Conservation (phyloP, 352 stramenopile genomes). For the Globisporangium mamillatum region DNA sequence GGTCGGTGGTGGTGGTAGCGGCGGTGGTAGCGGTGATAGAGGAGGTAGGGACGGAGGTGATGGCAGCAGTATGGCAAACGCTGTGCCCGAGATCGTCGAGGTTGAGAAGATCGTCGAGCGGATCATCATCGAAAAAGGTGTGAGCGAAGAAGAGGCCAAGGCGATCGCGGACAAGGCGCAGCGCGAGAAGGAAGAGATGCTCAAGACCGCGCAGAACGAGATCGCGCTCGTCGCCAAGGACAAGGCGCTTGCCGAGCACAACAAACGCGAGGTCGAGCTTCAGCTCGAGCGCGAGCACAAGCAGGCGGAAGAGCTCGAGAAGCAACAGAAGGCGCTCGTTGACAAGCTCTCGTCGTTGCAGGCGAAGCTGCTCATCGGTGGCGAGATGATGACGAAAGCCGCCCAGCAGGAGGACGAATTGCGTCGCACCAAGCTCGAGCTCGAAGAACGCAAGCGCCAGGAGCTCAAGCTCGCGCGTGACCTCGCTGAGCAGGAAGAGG, state of each 20-base stretch:
- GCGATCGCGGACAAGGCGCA: constrained; percentile 70
- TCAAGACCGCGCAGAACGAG: constrained; percentile 66
- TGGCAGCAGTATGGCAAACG: neutral
- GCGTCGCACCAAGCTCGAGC: constrained; percentile 89
- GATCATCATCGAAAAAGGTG: constrained; percentile 79
- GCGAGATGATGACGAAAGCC: constrained; percentile 93
- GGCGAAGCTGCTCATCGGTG: constrained; percentile 89
- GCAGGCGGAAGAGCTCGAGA: constrained; percentile 59
- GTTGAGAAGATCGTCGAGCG: constrained; percentile 85
- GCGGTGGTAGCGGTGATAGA: neutral
- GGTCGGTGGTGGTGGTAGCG: constrained; percentile 11
- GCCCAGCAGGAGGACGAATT: constrained; percentile 94
- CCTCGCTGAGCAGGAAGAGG: constrained; percentile 92
- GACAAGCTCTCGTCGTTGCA: constrained; percentile 91
- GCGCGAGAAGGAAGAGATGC: constrained; percentile 73
- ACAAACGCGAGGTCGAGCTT: constrained; percentile 82
- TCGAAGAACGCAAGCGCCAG: constrained; percentile 89
- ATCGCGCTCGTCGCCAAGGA: constrained; percentile 71
- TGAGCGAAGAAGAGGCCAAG: constrained; percentile 76
- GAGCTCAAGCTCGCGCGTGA: constrained; percentile 87
- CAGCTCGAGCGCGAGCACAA: constrained; percentile 88
- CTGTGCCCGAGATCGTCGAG: constrained; percentile 51
- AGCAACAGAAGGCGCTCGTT: constrained; percentile 74
- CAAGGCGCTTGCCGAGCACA: constrained; percentile 80
- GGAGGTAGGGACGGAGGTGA: constrained; percentile 3